These are phyloP conservation scores for Neoscytalidium dimidiatum DNA, from an alignment of 2,329 filamentous ascomycete species.

Conservation along the genomic window DNA sequence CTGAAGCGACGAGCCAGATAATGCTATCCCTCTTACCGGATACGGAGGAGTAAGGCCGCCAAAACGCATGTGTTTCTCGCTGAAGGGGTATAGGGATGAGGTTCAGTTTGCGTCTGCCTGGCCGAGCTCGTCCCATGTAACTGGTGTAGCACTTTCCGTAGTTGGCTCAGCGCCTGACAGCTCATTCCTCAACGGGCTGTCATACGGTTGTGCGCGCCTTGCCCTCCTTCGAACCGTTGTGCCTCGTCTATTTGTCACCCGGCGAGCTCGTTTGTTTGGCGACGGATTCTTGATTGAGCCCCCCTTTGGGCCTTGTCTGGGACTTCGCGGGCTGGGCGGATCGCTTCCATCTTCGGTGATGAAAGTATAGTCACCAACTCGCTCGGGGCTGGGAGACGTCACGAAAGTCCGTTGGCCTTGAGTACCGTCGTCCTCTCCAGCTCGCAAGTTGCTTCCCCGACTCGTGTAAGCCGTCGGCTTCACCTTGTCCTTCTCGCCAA, in stretches of 20 bases:
- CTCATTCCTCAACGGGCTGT: constrained; percentile 16
- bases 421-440: constrained; percentile 11
- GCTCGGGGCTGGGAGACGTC: background rate
- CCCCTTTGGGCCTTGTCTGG: background rate
- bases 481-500: constrained; percentile 17
- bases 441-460: background rate
- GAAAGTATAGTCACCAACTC: constrained; percentile 3
- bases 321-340: constrained; percentile 1
- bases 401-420: constrained; percentile 1
- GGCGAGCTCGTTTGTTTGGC: background rate
- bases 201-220: background rate
- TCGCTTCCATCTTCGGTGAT: constrained; percentile 15
- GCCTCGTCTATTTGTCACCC: background rate
- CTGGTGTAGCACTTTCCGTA: constrained; percentile 2
- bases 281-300: background rate
- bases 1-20: too few species aligned
- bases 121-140: constrained; percentile 6
- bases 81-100: background rate
- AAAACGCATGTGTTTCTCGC: background rate
- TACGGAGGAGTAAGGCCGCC: background rate
- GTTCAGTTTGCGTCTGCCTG: background rate
- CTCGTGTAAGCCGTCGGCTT: constrained; percentile 2
- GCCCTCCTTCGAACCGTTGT: background rate
- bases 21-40: background rate
- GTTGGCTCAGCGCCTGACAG: background rate